Base-by-base conservation (phyloP, 768 basidiomycete species). In the Kwoniella dejecticola region DNA sequence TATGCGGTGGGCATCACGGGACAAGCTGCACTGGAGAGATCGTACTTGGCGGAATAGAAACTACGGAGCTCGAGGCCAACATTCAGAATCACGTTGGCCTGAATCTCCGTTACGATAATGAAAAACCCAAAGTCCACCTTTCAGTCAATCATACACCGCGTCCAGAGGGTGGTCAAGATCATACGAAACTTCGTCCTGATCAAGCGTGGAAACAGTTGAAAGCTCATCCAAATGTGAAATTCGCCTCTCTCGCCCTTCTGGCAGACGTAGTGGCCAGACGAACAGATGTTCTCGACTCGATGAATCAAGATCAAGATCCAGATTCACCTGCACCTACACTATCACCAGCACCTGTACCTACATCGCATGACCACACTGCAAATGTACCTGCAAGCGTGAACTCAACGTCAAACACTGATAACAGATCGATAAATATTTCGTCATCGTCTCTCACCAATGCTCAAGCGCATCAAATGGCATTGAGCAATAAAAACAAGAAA, bases 131-230 rank as follows among this genome's bases (percentile, higher is more conserved):
- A 40, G 49, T 50, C 1, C 48, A 60, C 45, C 31, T 60, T 15
- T 49, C 50, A 52, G 36, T 49, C 17, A 40, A 60, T 33, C 24
- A 52, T 36, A 19, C 52, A 38, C 36, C 36, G 17, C 36, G 36
- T 13, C 19, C 6, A 42, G 3, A 29, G 12, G 30, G 30, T 36
- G 57, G 46, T 12, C 33, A 40, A 3, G 59, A 60, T 23, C 60
- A 62, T 21, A 64, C 57, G 13, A 76, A 64, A 2, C 70, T 78
- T 40, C 56, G 68, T 15, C 62, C 66, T 3, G 76, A 78, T 58
- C 67, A 78, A 49, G 77, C 77, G 8, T 78, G 77, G 77, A 69
- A 70, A 48, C 63, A 71, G n/a, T 52, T 78, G n/a, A 78, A 78
- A 68, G 75, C 75, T 3, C 77, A 78, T 67, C 77, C 77, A 17